These are phyloP conservation scores for Sclerotinia subarctica DNA, from an alignment of 2,329 filamentous ascomycete species.

Conservation along the genomic window DNA sequence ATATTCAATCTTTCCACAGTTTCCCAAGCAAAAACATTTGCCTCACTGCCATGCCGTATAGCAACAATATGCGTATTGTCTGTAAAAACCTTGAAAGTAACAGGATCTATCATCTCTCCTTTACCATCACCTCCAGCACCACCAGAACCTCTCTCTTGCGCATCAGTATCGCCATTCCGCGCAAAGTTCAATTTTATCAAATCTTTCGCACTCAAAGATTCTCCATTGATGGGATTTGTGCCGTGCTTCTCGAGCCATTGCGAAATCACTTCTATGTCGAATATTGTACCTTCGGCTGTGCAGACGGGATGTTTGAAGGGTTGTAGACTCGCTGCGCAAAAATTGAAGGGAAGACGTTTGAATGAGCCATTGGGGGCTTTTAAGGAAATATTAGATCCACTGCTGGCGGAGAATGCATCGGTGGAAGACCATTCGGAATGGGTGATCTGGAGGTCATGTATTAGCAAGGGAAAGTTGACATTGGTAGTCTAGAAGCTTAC, in stretches of 20 bases:
- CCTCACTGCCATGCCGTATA: slow-evolving; percentile 72
- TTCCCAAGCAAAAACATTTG: slow-evolving; percentile 96
- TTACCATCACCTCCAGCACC: slow-evolving; percentile 56
- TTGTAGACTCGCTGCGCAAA: slow-evolving; percentile 92
- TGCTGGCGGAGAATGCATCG: slow-evolving; percentile 82
- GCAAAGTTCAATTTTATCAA: slow-evolving; percentile 88
- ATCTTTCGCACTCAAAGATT: slow-evolving; percentile 74
- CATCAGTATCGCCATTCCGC: slow-evolving; percentile 73
- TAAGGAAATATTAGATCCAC: slow-evolving; percentile 64
- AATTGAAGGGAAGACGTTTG: slow-evolving; percentile 93
- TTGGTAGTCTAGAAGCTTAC: slow-evolving; percentile 26
- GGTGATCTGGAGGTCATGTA: slow-evolving; percentile 62
- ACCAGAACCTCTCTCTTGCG: slow-evolving; percentile 44
- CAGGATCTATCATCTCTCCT: slow-evolving; percentile 88
- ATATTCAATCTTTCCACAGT: slow-evolving; percentile 94
- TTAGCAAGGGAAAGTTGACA: slow-evolving; percentile 4
- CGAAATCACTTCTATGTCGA: slow-evolving; percentile 90
- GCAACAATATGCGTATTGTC: slow-evolving; percentile 97
- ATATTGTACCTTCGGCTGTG: slow-evolving; percentile 81
- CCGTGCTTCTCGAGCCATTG: slow-evolving; percentile 92
- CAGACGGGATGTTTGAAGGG: slow-evolving; percentile 95
- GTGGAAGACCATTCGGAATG: slow-evolving; percentile 96
- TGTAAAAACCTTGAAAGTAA: slow-evolving; percentile 96
- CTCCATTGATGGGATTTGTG: slow-evolving; percentile 85
- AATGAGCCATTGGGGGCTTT: slow-evolving; percentile 62